phyloP scores from a whole-genome alignment of 495 filamentous ascomycete genomes.

The Hyaloscypha variabilis region DNA sequence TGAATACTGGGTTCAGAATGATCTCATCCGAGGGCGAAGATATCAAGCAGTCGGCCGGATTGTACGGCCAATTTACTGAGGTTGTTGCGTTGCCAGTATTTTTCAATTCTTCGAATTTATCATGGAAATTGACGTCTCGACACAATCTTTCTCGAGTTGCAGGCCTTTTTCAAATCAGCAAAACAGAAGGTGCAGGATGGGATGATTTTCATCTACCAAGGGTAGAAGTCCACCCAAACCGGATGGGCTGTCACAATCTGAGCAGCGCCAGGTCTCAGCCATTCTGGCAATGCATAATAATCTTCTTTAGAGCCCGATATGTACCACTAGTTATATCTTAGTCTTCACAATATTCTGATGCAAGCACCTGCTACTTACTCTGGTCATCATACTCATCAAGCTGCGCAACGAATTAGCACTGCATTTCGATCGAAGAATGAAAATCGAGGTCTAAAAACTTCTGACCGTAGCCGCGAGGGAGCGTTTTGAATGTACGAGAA shows the following conservation, averaged over 20 bases:
- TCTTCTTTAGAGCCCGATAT: background rate
- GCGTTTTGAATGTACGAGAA: background rate
- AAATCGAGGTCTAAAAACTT: background rate
- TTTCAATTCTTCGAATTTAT: background rate
- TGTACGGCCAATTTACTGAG: conserved; percentile 4
- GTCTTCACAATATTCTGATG: background rate
- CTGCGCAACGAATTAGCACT: background rate
- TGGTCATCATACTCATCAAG: background rate
- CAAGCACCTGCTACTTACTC: background rate
- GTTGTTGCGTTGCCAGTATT: background rate
- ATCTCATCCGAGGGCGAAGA: background rate
- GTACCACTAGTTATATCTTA: background rate
- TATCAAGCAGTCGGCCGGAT: background rate
- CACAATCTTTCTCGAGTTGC: background rate
- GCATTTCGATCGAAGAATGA: background rate
- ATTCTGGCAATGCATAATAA: background rate
- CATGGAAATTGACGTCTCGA: background rate
- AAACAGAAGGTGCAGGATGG: too few species aligned
- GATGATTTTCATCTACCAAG: background rate
- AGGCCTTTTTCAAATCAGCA: conserved; percentile 1
- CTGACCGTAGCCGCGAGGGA: background rate
- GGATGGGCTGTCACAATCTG: conserved; percentile 1
- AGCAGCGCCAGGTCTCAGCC: conserved; percentile 2
- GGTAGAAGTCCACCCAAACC: background rate
- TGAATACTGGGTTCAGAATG: background rate